Percentiles rank a stretch among this genome's conserved stretches.
Evolutionary conservation across 192 early-diverging fungal genomes (phyloP).

Genomic region (Coemansia sp.): DNA sequence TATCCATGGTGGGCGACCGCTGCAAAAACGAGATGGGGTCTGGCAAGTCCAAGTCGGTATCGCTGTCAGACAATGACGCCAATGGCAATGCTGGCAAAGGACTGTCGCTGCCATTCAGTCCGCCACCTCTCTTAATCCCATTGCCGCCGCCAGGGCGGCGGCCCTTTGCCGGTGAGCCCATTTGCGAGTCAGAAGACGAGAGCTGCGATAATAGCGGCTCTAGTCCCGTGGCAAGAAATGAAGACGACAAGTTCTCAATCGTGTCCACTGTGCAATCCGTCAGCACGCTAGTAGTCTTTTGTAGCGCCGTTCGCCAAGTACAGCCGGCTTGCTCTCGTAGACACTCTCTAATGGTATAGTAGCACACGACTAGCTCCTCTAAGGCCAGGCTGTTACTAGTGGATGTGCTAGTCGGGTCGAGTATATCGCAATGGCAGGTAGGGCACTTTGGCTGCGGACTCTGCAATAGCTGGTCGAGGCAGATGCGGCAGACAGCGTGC

Average conservation of each 20-base stretch:
- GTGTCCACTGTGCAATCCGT: conserved; percentile 13
- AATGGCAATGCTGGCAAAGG: neutral
- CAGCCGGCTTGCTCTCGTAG: neutral
- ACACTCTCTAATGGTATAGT: conserved; percentile 12
- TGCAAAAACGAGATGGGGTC: conserved; percentile 33
- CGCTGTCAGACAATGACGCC: conserved; percentile 21
- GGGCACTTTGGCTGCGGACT: conserved; percentile 7
- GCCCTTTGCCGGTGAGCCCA: neutral
- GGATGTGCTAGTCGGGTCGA: neutral
- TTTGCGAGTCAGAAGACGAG: conserved; percentile 5
- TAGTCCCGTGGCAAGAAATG: neutral
- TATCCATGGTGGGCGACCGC: neutral
- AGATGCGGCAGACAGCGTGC: conserved; percentile 22
- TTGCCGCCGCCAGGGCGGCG: neutral
- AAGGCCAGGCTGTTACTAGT: neutral
- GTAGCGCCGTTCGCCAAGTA: neutral
- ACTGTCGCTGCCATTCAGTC: neutral
- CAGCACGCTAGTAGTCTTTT: conserved; percentile 2
- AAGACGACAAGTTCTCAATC: neutral
- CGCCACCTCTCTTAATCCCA: neutral
- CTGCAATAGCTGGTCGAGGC: conserved; percentile 17
- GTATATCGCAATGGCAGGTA: conserved; percentile 5
- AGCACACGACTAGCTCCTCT: conserved; percentile 7
- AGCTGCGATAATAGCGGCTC: neutral
- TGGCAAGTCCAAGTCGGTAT: conserved; percentile 49